Percentiles rank a stretch among this genome's conserved stretches.
These are phyloP conservation scores for Rhexocercosporidium sp. DNA, from an alignment of 2,329 filamentous ascomycete genomes.

Conservation along the genomic window DNA sequence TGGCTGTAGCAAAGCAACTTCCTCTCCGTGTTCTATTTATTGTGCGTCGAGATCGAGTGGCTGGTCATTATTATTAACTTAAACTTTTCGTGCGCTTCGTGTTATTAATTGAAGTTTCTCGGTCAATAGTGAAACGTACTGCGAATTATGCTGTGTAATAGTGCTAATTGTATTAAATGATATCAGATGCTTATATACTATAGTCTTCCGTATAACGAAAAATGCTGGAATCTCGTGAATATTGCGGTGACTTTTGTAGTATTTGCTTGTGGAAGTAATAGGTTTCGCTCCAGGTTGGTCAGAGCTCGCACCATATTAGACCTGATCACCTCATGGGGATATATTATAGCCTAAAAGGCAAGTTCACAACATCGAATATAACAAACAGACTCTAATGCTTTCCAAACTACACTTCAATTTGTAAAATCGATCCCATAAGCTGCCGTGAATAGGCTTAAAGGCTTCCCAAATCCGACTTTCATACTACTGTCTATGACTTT, in stretches of 20 bases:
- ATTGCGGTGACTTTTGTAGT: background rate
- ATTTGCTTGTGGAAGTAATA: background rate
- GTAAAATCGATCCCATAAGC: background rate
- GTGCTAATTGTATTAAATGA: background rate
- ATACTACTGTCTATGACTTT: background rate
- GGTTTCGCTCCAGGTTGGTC: background rate
- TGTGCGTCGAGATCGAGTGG: too few relatives aligned
- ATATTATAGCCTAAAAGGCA: background rate
- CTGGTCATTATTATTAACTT: too few relatives aligned
- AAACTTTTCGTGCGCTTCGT: background rate
- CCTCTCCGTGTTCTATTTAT: too few relatives aligned
- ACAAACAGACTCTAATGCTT: background rate
- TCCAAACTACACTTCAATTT: background rate
- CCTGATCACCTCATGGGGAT: background rate
- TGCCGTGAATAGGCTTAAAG: background rate
- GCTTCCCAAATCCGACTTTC: background rate
- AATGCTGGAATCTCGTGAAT: background rate
- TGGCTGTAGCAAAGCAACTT: too few relatives aligned
- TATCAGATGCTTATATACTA: background rate
- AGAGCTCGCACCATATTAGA: background rate
- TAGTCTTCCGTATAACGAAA: background rate
- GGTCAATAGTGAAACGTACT: background rate
- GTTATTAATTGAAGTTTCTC: background rate
- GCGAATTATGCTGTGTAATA: background rate
- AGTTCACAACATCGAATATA: background rate